phyloP scores from a whole-genome alignment of 2,329 filamentous ascomycete genomes.

The Talaromyces amestolkiae region DNA sequence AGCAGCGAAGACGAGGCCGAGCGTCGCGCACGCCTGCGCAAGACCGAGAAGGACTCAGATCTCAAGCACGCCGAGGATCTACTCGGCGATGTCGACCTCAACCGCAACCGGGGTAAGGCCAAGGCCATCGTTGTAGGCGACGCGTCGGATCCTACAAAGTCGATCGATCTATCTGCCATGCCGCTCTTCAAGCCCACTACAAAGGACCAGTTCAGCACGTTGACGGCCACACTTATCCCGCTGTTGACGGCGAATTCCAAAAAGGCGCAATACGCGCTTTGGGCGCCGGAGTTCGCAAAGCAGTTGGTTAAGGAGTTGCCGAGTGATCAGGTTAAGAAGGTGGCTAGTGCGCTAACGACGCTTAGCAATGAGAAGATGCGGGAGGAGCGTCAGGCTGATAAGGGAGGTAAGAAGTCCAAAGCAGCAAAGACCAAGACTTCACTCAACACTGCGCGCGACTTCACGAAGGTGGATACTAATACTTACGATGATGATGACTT shows the following conservation, averaged over 20 bases:
- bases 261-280: constrained; percentile 86
- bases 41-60: constrained; percentile 82
- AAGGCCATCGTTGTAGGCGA: constrained; percentile 66
- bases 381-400: constrained; percentile 92
- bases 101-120: constrained; percentile 63
- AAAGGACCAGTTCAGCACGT: constrained; percentile 77
- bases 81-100: constrained; percentile 72
- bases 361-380: constrained; percentile 97
- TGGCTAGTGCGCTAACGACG: constrained; percentile 81
- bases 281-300: constrained; percentile 88
- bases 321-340: constrained; percentile 95
- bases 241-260: constrained; percentile 72
- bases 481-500: constrained; percentile 84
- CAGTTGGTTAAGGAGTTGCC: constrained; percentile 81
- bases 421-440: constrained; percentile 92
- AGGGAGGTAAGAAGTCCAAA: constrained; percentile 95
- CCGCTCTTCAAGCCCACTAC: constrained; percentile 85
- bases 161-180: constrained; percentile 76
- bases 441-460: constrained; percentile 63
- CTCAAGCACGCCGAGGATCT: constrained; percentile 87
- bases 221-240: constrained; percentile 76
- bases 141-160: constrained; percentile 68
- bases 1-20: constrained; percentile 69
- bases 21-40: constrained; percentile 70
- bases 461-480: constrained; percentile 62